A percentile compares a stretch with the other conserved stretches of the same genome.
Conservation (phyloP, 2,329 filamentous ascomycete species). For the Geoglossum cookeanum region DNA sequence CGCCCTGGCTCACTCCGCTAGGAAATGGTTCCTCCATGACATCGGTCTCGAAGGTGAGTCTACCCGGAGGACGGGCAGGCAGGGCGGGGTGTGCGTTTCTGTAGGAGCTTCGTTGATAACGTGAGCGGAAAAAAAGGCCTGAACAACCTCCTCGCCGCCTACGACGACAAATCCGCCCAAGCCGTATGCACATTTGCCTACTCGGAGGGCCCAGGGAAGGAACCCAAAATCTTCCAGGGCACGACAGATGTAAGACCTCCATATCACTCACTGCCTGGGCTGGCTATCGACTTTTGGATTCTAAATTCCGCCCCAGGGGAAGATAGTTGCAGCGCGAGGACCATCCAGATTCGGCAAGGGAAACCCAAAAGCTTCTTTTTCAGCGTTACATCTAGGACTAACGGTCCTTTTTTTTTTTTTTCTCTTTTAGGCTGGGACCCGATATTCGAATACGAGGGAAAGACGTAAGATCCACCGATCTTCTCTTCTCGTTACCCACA, state of each 20-base stretch:
- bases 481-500: not conserved
- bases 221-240: slow-evolving; percentile 73
- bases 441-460: slow-evolving; percentile 80
- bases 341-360: slow-evolving; percentile 61
- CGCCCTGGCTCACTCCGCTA: slow-evolving; percentile 20
- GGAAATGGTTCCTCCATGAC: slow-evolving; percentile 82
- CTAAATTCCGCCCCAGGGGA: slow-evolving; percentile 30
- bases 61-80: not conserved
- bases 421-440: slow-evolving; percentile 69
- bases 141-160: slow-evolving; percentile 76
- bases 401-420: not conserved
- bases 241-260: slow-evolving; percentile 45
- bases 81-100: not conserved
- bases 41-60: slow-evolving; percentile 36
- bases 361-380: not conserved
- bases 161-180: slow-evolving; percentile 77
- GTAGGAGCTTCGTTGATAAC: not conserved
- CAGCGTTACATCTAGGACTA: not conserved
- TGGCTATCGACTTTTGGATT: not conserved
- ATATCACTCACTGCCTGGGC: too few relatives aligned
- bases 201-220: slow-evolving; percentile 48
- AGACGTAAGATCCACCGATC: slow-evolving; percentile 35
- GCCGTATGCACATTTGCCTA: slow-evolving; percentile 95
- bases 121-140: slow-evolving; percentile 45
- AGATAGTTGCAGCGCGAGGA: slow-evolving; percentile 70